Percentiles rank a stretch among this genome's conserved stretches.
These are phyloP conservation scores for Phlyctochytrium arcticum DNA, from an alignment of 192 early-diverging fungal species.

Conservation along the genomic window DNA sequence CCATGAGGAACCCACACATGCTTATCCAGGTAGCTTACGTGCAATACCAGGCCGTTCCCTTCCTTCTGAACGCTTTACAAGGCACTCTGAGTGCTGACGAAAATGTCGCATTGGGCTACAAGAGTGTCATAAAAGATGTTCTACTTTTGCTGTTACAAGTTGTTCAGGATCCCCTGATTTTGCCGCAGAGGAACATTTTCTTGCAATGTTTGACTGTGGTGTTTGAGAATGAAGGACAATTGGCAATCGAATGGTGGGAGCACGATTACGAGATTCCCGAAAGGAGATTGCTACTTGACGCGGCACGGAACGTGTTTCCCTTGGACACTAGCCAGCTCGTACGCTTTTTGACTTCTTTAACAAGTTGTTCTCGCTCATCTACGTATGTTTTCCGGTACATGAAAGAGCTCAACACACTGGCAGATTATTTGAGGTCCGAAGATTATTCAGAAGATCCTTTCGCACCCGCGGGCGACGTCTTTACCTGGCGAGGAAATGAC, in stretches of 20 bases:
- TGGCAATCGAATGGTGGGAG: constrained; percentile 41
- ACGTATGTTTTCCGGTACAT: constrained; percentile 35
- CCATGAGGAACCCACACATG: constrained; percentile 12
- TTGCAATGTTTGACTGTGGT: constrained; percentile 22
- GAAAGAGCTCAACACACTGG: constrained; percentile 22
- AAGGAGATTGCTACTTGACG: constrained; percentile 35
- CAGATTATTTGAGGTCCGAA: constrained; percentile 20
- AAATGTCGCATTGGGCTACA: constrained; percentile 26
- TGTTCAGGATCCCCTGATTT: constrained; percentile 22
- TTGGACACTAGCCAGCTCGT: constrained; percentile 23
- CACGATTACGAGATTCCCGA: constrained; percentile 33
- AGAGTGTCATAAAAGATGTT: constrained; percentile 42
- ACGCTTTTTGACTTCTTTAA: constrained; percentile 26
- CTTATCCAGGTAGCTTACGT: constrained; percentile 21
- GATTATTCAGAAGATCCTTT: constrained; percentile 23
- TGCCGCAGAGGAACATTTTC: constrained; percentile 27
- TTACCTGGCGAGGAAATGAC: neutral
- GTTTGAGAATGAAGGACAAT: constrained; percentile 22
- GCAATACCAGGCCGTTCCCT: neutral
- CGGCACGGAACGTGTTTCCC: constrained; percentile 29
- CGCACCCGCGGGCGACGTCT: neutral
- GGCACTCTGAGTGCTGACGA: constrained; percentile 11
- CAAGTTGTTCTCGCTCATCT: constrained; percentile 18
- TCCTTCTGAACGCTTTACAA: constrained; percentile 3
- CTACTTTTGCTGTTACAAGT: constrained; percentile 27